Conservation (phyloP, 208 protist genomes). For the Acanthamoeba lenticulata region DNA sequence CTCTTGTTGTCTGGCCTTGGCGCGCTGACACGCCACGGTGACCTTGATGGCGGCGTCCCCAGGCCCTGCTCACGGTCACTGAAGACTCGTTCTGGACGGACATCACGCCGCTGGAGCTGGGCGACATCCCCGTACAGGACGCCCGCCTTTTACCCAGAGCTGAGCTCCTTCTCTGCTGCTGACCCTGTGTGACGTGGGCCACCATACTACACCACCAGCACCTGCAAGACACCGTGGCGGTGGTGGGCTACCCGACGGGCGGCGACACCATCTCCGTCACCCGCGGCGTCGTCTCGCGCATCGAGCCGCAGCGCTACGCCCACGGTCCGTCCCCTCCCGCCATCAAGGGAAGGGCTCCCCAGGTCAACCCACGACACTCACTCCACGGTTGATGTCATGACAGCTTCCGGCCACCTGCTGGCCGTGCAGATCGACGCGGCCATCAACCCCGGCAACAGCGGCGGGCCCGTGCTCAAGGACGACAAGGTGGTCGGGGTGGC, state of each 20-base stretch:
- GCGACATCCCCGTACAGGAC: not conserved
- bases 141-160: no score
- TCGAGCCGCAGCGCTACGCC: conserved; percentile 75
- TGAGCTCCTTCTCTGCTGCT: not conserved
- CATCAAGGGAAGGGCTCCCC: not conserved
- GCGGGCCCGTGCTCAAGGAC: conserved; percentile 72
- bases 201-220: conserved; percentile 63
- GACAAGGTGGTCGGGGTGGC: conserved; percentile 78
- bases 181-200: not conserved
- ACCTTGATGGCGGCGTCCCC: not conserved
- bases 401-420: conserved; percentile 64
- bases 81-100: conserved; percentile 80
- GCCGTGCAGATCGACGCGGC: conserved; percentile 83
- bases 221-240: conserved; percentile 80
- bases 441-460: conserved; percentile 84
- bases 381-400: not conserved
- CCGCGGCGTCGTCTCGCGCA: conserved; percentile 78
- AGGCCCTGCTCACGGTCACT: conserved; percentile 72
- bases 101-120: conserved; percentile 7
- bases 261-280: conserved; percentile 86
- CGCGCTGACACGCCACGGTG: not conserved
- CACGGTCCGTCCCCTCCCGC: not conserved
- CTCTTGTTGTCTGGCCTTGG: no score
- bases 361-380: not conserved
- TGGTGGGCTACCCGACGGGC: conserved; percentile 83